phyloP scores from a whole-genome alignment of 768 basidiomycete species.

The Myochromella boudieri region DNA sequence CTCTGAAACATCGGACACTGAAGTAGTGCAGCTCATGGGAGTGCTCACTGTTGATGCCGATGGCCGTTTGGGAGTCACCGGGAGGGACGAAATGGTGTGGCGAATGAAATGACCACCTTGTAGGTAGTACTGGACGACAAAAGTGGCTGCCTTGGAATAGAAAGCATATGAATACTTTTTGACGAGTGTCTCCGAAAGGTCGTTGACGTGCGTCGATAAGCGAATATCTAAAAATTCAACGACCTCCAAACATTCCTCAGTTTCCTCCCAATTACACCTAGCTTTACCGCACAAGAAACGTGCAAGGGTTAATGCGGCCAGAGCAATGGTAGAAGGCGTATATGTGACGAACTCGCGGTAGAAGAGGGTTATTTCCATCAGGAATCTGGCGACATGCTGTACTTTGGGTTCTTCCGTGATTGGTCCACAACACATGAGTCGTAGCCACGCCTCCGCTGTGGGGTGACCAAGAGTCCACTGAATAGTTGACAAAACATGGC shows the following conservation, averaged over 20 bases:
- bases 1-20: slow-evolving; percentile 73
- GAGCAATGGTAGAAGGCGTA: slow-evolving; percentile 82
- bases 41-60: slow-evolving; percentile 62
- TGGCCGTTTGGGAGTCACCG: slow-evolving; percentile 65
- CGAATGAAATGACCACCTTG: slow-evolving; percentile 76
- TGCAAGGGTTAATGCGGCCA: slow-evolving; percentile 87
- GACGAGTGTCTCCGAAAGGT: slow-evolving; percentile 92
- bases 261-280: slow-evolving; percentile 80
- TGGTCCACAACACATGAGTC: slow-evolving; percentile 75
- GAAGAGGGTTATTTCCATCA: slow-evolving; percentile 99
- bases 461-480: slow-evolving; percentile 97
- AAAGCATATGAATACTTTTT: slow-evolving; percentile 98
- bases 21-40: slow-evolving; percentile 73
- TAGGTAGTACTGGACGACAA: slow-evolving; percentile 92
- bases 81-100: slow-evolving; percentile 47
- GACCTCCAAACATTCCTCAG: slow-evolving; percentile 79
- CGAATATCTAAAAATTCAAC: slow-evolving; percentile 85
- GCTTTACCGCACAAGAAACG: slow-evolving; percentile 83
- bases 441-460: slow-evolving; percentile 96
- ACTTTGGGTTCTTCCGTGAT: slow-evolving; percentile 84
- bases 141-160: slow-evolving; percentile 93
- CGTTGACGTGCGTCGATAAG: slow-evolving; percentile 85
- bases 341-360: slow-evolving; percentile 93
- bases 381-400: slow-evolving; percentile 93
- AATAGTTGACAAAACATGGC: slow-evolving; percentile 93